A percentile compares a stretch with the other conserved stretches of the same genome.
phyloP scores from a whole-genome alignment of 139 green algal species.

The Haematococcus lacustris region DNA sequence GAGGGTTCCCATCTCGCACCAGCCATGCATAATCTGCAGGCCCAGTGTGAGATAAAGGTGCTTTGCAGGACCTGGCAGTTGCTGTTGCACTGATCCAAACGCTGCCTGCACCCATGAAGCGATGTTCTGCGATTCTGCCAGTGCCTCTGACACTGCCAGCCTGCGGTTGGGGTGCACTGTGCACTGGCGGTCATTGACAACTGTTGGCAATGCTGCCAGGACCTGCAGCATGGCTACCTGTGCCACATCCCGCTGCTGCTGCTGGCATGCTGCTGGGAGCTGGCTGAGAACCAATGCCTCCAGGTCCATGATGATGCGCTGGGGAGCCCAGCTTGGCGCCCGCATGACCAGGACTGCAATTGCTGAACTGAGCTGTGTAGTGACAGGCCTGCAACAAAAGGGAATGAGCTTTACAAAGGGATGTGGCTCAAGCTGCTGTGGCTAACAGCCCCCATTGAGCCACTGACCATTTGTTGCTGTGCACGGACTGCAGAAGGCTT shows the following conservation, averaged over 20 bases:
- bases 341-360: conserved; percentile 23
- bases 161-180: conserved; percentile 21
- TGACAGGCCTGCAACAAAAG: conserved; percentile 9
- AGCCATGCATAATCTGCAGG: conserved; percentile 20
- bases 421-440: not conserved
- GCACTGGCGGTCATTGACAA: not conserved
- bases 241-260: not conserved
- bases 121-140: not conserved
- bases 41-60: conserved; percentile 7
- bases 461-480: conserved; percentile 9
- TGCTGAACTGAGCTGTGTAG: conserved; percentile 14
- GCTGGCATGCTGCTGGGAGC: not conserved
- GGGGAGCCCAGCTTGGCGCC: conserved; percentile 5
- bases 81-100: not conserved
- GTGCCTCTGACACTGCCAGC: conserved; percentile 10
- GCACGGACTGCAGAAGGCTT: not conserved
- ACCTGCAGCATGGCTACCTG: conserved; percentile 21
- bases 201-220: conserved; percentile 24
- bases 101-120: conserved; percentile 6
- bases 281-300: conserved; percentile 15
- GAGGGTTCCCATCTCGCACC: conserved; percentile 16
- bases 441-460: not conserved
- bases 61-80: not conserved
- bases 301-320: conserved; percentile 21
- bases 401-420: not conserved